Conservation (phyloP, 495 filamentous ascomycete genomes). For the Neurospora intermedia region DNA sequence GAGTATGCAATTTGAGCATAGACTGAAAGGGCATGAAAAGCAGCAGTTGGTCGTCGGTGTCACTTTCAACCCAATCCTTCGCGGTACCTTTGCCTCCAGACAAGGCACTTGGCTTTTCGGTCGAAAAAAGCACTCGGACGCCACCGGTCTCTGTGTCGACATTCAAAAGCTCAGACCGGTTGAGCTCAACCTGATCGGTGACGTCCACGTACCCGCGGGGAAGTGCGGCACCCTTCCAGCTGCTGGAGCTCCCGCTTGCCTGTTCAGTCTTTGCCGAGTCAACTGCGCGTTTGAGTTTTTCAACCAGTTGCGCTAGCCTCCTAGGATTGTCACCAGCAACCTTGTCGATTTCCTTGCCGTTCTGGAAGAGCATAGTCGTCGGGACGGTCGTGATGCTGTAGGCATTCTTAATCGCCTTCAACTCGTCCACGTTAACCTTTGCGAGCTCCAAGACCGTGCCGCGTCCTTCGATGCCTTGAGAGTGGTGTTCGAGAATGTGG, state of each 20-base stretch:
- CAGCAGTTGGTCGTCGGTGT: slow-evolving; percentile 97
- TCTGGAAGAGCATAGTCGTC: slow-evolving; percentile 86
- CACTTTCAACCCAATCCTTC: slow-evolving; percentile 93
- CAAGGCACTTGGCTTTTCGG: slow-evolving; percentile 53
- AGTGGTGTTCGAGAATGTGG: slow-evolving; percentile 74
- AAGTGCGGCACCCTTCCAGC: slow-evolving; percentile 63
- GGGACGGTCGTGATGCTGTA: slow-evolving; percentile 69
- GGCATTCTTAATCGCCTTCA: slow-evolving; percentile 58
- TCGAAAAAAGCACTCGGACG: slow-evolving; percentile 62
- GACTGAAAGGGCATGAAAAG: slow-evolving; percentile 85
- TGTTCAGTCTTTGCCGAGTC: slow-evolving; percentile 36
- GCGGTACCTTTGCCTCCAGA: slow-evolving; percentile 47
- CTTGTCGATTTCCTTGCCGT: slow-evolving; percentile 50
- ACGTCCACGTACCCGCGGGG: slow-evolving; percentile 78
- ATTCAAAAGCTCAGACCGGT: slow-evolving; percentile 81
- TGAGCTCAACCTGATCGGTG: slow-evolving; percentile 66
- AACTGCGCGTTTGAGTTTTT: slow-evolving; percentile 62
- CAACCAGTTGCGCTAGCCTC: slow-evolving; percentile 56
- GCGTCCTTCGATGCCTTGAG: slow-evolving; percentile 51
- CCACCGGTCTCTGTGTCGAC: slow-evolving; percentile 57
- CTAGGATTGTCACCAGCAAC: slow-evolving; percentile 63
- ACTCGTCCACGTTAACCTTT: slow-evolving; percentile 74
- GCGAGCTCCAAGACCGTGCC: slow-evolving; percentile 68
- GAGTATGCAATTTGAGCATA: slow-evolving; percentile 78
- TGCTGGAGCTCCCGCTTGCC: slow-evolving; percentile 29